Percentiles rank a stretch among this genome's conserved stretches.
Conservation (phyloP, 176 grass and related monocot species). For the Aegilops bicornis region DNA sequence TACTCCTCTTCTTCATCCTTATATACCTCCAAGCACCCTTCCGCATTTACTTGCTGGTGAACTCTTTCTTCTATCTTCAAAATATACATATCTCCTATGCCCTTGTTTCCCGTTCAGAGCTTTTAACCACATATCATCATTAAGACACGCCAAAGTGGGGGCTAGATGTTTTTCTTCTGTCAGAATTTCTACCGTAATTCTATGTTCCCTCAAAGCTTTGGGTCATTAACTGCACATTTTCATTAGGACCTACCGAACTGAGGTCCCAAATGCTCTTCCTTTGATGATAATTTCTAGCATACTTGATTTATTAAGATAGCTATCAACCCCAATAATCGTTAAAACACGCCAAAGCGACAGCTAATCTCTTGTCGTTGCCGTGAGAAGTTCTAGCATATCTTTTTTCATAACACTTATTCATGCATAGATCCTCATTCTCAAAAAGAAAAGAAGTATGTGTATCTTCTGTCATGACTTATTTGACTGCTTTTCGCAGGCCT, state of each 20-base stretch:
- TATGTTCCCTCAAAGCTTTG: neutral
- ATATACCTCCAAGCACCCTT: neutral
- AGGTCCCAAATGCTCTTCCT: neutral
- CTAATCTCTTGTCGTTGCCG: too few relatives aligned
- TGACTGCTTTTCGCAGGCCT: neutral
- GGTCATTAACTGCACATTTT: neutral
- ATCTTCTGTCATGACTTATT: neutral
- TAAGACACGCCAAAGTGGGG: neutral
- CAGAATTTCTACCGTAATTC: neutral
- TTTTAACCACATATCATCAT: neutral
- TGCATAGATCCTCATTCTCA: neutral
- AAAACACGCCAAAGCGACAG: too few relatives aligned
- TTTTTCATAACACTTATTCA: slow-evolving; percentile 10
- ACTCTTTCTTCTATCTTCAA: neutral
- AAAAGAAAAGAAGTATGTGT: neutral
- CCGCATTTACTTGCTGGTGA: neutral
- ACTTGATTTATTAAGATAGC: neutral
- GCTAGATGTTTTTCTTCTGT: neutral
- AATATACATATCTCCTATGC: neutral
- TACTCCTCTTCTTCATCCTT: neutral
- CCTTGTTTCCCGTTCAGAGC: neutral
- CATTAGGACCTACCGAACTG: neutral
- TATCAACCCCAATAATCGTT: neutral
- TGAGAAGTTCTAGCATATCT: neutral
- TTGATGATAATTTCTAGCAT: neutral